Base-by-base conservation (phyloP, 1,139 yeast genomes). In the Petasospora fabianii region DNA sequence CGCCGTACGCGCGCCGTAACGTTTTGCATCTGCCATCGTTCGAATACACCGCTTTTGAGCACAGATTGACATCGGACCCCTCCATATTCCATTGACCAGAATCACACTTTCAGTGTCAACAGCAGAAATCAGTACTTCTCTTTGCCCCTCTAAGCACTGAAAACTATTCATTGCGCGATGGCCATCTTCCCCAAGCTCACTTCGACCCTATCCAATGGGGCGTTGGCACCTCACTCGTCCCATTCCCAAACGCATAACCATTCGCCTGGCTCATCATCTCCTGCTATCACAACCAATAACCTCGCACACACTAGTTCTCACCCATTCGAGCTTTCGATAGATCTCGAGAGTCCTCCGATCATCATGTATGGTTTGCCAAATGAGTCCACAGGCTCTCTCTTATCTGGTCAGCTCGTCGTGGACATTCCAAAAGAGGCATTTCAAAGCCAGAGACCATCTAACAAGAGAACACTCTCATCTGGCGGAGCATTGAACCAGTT, bases 271-370 rank as follows among this genome's bases (percentile, higher is more conserved):
- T 7, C 44, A 45, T 14, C 28, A n/a, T 13, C 5, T 13, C 6
- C 5, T 16, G 8, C 10, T 10, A 11, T 28, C 36, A 27, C 32
- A 32, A n/a, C 28, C 30, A 49, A 48, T 43, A 51, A 51, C 39
- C 37, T 50, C 16, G 49, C 39, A 6, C 44, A 46, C 34, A 41
- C 41, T 15, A 44, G 38, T 5, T 31, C 35, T 3, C 53, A 51
- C 33, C 74, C 75, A 2, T 62, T 76, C 24, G 67, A 71, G 38
- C 64, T 90, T 21, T 60, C 77, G 2, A 72, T 92, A 34, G 70
- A 73, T 31, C 68, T 92, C 21, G 98, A 92, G 58, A 82, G 95
- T 1, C 97, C 98, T 1, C 98, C 99, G 0, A 69, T 90, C 27
- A 77, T 87, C 27, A 64, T 92, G 42, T 90, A 84, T 56, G 98